phyloP scores from a whole-genome alignment of 768 basidiomycete genomes.

The Mrakia hoshinonis region DNA sequence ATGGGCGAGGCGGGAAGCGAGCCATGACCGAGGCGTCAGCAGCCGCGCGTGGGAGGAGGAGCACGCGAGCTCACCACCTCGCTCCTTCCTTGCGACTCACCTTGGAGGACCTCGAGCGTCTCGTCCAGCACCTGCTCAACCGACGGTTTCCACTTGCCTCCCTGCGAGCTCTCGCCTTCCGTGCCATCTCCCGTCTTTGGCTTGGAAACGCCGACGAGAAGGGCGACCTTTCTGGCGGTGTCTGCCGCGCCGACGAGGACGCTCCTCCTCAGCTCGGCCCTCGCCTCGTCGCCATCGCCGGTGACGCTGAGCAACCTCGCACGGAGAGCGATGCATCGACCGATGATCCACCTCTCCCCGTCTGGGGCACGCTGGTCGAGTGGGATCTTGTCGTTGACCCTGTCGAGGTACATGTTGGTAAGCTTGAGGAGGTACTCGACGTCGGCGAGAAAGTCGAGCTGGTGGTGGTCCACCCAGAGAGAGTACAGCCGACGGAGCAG shows the following conservation, averaged over 20 bases:
- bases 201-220: too few species aligned
- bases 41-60: too few species aligned
- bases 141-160: too few species aligned
- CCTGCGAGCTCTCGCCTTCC: too few species aligned
- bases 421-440: conserved; percentile 21
- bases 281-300: not conserved
- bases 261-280: not conserved
- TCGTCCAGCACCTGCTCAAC: too few species aligned
- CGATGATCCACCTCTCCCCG: conserved; percentile 10
- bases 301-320: not conserved
- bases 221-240: not conserved
- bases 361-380: not conserved
- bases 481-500: conserved; percentile 18
- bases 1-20: too few species aligned
- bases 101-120: too few species aligned
- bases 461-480: conserved; percentile 21
- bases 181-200: too few species aligned
- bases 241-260: not conserved
- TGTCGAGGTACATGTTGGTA: not conserved
- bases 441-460: conserved; percentile 1
- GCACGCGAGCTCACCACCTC: too few species aligned
- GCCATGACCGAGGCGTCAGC: too few species aligned
- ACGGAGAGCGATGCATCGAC: not conserved
- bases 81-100: too few species aligned
- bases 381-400: not conserved